phyloP scores from a whole-genome alignment of 2,329 filamentous ascomycete genomes.

The Colletotrichum sp. region DNA sequence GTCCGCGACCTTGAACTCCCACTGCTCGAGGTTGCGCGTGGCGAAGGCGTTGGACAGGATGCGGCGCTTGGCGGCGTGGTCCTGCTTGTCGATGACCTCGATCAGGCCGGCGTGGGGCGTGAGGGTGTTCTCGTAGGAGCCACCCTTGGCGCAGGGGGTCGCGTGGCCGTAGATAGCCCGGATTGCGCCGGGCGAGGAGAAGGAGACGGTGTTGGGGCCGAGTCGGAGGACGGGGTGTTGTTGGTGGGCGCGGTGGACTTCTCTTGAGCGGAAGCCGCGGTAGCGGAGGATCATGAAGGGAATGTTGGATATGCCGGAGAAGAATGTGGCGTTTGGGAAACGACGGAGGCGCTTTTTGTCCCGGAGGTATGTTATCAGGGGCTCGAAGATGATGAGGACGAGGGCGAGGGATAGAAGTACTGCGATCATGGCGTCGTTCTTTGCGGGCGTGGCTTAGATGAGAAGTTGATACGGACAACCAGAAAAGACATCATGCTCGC shows the following conservation, averaged over 20 bases:
- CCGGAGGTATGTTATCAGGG: neutral
- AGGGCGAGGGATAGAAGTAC: neutral
- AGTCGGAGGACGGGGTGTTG: neutral
- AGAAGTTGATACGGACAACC: fast-evolving
- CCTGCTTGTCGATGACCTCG: slow-evolving; percentile 55
- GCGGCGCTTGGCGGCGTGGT: slow-evolving; percentile 56
- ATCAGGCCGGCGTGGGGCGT: slow-evolving; percentile 56
- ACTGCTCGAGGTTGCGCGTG: slow-evolving; percentile 56
- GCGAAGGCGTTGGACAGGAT: slow-evolving; percentile 56
- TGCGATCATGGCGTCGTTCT: neutral
- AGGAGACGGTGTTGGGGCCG: neutral
- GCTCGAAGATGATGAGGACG: neutral
- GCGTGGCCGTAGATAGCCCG: slow-evolving; percentile 40
- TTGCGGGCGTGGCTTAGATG: fast-evolving
- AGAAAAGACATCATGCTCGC: neutral
- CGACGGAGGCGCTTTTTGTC: neutral
- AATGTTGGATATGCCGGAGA: neutral
- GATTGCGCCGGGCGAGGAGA: neutral
- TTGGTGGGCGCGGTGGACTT: neutral
- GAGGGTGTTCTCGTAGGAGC: slow-evolving; percentile 47
- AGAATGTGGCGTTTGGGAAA: neutral
- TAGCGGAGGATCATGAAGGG: neutral
- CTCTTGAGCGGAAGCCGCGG: neutral
- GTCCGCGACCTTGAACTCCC: slow-evolving; percentile 60
- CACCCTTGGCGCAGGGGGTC: slow-evolving; percentile 54